These are phyloP conservation scores for Heracleum sosnowskyi DNA, from an alignment of 129 eudicot genomes.

Conservation along the genomic window DNA sequence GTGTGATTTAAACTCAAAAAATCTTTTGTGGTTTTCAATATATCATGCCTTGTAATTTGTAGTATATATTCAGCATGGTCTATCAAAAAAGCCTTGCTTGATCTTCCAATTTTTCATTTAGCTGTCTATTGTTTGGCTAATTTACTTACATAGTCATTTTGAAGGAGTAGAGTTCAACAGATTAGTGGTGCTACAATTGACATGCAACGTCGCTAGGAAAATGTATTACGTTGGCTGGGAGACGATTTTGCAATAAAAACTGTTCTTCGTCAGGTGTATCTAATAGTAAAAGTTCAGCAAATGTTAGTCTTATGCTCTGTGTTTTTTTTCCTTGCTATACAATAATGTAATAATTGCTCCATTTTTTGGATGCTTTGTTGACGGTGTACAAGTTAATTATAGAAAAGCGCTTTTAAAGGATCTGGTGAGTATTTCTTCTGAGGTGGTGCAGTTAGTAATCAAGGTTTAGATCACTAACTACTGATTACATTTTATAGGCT, in stretches of 20 bases:
- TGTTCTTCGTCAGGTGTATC: constrained; percentile 40
- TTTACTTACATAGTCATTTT: constrained; percentile 28
- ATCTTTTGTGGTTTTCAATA: background rate
- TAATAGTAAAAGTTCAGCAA: constrained; percentile 45
- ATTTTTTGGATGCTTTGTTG: background rate
- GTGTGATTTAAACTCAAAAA: background rate
- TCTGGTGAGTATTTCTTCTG: background rate
- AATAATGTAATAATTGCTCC: background rate
- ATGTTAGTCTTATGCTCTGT: constrained; percentile 14
- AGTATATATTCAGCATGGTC: background rate
- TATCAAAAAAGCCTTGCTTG: background rate
- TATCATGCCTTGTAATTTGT: background rate
- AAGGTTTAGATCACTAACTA: background rate
- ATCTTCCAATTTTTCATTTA: background rate
- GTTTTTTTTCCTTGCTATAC: background rate
- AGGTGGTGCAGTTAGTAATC: background rate
- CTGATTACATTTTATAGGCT: background rate
- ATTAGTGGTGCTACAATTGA: constrained; percentile 63
- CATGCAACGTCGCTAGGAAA: constrained; percentile 67
- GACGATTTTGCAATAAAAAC: constrained; percentile 65
- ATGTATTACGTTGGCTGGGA: constrained; percentile 59
- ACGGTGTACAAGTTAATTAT: background rate
- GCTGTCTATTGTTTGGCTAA: constrained; percentile 12
- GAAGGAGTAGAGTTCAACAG: constrained; percentile 80
- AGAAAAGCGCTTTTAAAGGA: background rate